Percentiles rank a stretch among this genome's conserved stretches.
Conservation (phyloP, 768 basidiomycete genomes). For the Dioszegia hungarica region DNA sequence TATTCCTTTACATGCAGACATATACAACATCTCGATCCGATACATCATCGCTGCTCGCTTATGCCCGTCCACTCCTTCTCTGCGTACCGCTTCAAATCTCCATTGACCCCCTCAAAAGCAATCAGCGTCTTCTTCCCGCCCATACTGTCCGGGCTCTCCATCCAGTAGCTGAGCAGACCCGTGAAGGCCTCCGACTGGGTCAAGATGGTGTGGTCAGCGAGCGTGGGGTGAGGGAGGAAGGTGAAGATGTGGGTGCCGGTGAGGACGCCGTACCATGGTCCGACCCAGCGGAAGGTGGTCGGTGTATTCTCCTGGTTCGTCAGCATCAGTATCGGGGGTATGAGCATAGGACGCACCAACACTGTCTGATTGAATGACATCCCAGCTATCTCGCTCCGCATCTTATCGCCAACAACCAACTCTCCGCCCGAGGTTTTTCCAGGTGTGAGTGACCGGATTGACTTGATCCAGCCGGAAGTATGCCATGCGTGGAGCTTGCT, state of each 20-base stretch:
- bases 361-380: not conserved
- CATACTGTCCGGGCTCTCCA: not conserved
- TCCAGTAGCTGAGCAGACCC: not conserved
- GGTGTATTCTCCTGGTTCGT: not conserved
- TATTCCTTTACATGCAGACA: no score
- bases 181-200: not conserved
- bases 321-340: not conserved
- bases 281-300: not conserved
- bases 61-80: not conserved
- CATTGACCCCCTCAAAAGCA: not conserved
- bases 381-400: not conserved
- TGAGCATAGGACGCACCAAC: not conserved
- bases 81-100: not conserved
- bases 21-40: no score
- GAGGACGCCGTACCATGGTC: conserved; percentile 1
- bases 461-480: not conserved
- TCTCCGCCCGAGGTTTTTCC: not conserved
- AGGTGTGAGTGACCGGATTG: not conserved
- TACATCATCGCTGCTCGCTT: not conserved
- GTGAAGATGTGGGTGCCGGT: not conserved
- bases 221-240: not conserved
- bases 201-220: not conserved
- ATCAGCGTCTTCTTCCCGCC: not conserved
- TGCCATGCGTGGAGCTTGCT: not conserved
- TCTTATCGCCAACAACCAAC: not conserved